Base-by-base conservation (phyloP, 768 basidiomycete genomes). In the Mycena filopes region DNA sequence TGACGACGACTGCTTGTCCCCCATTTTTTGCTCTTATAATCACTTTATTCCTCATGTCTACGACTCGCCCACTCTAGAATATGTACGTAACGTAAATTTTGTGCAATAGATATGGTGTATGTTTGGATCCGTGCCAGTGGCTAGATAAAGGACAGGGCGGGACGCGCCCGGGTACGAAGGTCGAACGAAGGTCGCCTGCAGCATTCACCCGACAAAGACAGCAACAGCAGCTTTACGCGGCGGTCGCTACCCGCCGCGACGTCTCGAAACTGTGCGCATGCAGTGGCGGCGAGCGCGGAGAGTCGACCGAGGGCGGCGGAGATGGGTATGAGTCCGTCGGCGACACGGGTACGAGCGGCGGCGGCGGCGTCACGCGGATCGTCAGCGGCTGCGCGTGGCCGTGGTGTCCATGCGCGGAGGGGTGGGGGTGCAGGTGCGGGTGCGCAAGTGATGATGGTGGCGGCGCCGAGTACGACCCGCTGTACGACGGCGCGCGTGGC, bases 281-380 rank as follows among this genome's bases (percentile, higher is more conserved):
- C 29, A 58, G 68, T 36, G 77, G 58, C 26, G 71, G 68, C 16
- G 72, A 60, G 12, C 64, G 62, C 45, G 77, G 77, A 18, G 82
- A 84, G 71, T 83, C 83, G 42, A 80, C 60, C 21, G 83, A 84
- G 21, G 79, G 76, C 46, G 83, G 84, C 1, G 84, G 84, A 0
- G 84, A 83, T 13, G 83, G 83, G 65, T 84, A 84, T 36, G 83
- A 76, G 41, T 79, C 76, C 29, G 55, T 67, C 7, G 79, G 73
- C 42, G 72, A 72, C 21, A 66, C 20, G 21, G 64, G 60, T 47
- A 15, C 36, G 9, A 36, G 36, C 11, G 36, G 36, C 36, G 62
- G 54, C 45, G 67, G 51, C 18, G 56, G 55, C 28, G 59, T 38
- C 11, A 66, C 56, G 55, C 64, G 68, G 45, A 66, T 63, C 36